These are phyloP conservation scores for Colletotrichum tropicale DNA, from an alignment of 2,329 filamentous ascomycete species.

Conservation along the genomic window DNA sequence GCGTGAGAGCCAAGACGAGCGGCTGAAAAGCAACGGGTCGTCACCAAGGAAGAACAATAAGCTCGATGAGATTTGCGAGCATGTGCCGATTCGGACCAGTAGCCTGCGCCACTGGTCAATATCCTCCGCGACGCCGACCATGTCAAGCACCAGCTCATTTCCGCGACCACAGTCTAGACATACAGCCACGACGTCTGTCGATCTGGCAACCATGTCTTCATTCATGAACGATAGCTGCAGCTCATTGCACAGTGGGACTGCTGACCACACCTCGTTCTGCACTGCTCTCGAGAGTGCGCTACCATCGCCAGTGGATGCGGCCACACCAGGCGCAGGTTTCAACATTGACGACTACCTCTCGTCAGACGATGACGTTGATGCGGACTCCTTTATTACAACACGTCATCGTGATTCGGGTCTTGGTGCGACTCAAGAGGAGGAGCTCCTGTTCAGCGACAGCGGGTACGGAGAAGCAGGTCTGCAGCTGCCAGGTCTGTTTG, in stretches of 20 bases:
- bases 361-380: constrained; percentile 41
- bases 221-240: constrained; percentile 11
- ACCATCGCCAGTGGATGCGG: neutral
- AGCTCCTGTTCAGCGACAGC: constrained; percentile 37
- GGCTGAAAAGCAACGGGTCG: constrained; percentile 27
- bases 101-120: constrained; percentile 45
- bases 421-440: constrained; percentile 36
- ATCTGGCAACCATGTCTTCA: constrained; percentile 31
- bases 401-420: constrained; percentile 1
- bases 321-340: constrained; percentile 23
- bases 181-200: constrained; percentile 50
- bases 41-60: constrained; percentile 26
- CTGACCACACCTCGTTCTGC: constrained; percentile 18
- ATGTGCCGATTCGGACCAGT: constrained; percentile 38
- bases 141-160: constrained; percentile 45
- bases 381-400: constrained; percentile 33
- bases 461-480: constrained; percentile 37
- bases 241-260: constrained; percentile 14
- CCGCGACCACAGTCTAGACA: constrained; percentile 44
- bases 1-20: constrained; percentile 12
- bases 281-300: constrained; percentile 14
- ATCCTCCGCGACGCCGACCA: constrained; percentile 43
- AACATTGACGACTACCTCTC: constrained; percentile 44
- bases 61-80: constrained; percentile 38
- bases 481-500: constrained; percentile 38